Conservation (phyloP, 352 stramenopile genomes). For the Phytophthora hibernalis region DNA sequence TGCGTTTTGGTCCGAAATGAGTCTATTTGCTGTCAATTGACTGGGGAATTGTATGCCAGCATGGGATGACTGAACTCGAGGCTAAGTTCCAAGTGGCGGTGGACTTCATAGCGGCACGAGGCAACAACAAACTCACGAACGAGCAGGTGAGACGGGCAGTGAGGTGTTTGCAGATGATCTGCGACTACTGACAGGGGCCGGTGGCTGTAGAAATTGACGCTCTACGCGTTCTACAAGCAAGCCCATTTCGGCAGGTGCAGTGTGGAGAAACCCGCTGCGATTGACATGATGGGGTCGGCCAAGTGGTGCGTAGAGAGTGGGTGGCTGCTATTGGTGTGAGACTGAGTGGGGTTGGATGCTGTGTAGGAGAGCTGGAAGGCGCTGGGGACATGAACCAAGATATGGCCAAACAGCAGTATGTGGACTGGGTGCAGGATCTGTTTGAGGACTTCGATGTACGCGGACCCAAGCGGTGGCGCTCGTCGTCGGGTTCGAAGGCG, state of each 20-base stretch:
- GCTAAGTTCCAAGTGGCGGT: constrained; percentile 78
- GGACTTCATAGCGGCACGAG: constrained; percentile 60
- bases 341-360: not conserved
- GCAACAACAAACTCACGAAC: constrained; percentile 62
- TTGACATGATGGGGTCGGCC: constrained; percentile 70
- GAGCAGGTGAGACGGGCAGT: constrained; percentile 52
- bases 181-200: constrained; percentile 19
- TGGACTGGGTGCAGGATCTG: constrained; percentile 72
- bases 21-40: not conserved
- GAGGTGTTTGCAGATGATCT: not conserved
- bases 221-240: constrained; percentile 90
- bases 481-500: constrained; percentile 25
- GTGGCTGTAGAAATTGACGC: constrained; percentile 58
- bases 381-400: constrained; percentile 60
- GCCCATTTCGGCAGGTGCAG: constrained; percentile 64
- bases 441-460: constrained; percentile 75
- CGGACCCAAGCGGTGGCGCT: constrained; percentile 34
- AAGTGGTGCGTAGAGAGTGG: constrained; percentile 59
- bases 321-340: not conserved
- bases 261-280: constrained; percentile 61
- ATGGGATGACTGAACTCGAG: constrained; percentile 66
- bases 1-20: constrained; percentile 5
- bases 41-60: constrained; percentile 35
- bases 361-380: constrained; percentile 71
- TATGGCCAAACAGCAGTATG: constrained; percentile 71